Evolutionary conservation across 2,329 filamentous ascomycete species (phyloP), one percentile per base, ranked within the genome.

Genomic region (Ophiostoma ulmi): DNA sequence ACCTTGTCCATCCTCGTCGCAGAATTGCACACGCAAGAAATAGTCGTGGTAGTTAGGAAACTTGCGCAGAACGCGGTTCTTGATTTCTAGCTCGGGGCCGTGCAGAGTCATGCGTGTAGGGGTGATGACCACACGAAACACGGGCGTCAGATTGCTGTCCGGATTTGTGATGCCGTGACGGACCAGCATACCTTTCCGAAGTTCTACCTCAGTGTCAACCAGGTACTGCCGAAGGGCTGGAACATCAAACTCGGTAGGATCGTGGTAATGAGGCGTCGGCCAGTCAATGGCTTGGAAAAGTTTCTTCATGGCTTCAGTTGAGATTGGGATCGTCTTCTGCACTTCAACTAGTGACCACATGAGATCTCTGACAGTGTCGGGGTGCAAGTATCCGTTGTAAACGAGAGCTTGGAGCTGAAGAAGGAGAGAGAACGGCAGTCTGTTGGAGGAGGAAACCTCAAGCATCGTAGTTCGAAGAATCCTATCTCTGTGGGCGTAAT

Each of bases 21-120:
- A 84, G 75, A 95, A 93, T 7, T 87, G 84, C 0, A 94, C 90
- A 0, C 92, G 85, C 0, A 92, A 76, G 74, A 93, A 93, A 74
- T 85, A 83, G 65, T 91, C 86, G 1, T 84, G 84, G 70, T 88
- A 81, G 0, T 84, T 75, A 0, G 83, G 78, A 73, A 88, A 92
- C 73, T 87, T 86, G n/a, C 91, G 86, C 20, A 94, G 80, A 3
- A 94, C 86, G 5, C 90, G 83, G 75, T 93, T 93, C 72, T 87
- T 89, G 7, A 85, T 86, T 76, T 92, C 91, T 0, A 85, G 80
- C 68, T 90, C 88, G 0, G 89, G 89, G 0, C 89, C 89, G 8
- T 82, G 80, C 0, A 91, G 80, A 26, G 81, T 82, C 26, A 87
- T 81, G 1, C 86, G 82, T 0, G 86, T 84, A 0, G 89, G 89